Evolutionary conservation across 768 basidiomycete genomes (phyloP).

Genomic region (Pleurotus platypus): DNA sequence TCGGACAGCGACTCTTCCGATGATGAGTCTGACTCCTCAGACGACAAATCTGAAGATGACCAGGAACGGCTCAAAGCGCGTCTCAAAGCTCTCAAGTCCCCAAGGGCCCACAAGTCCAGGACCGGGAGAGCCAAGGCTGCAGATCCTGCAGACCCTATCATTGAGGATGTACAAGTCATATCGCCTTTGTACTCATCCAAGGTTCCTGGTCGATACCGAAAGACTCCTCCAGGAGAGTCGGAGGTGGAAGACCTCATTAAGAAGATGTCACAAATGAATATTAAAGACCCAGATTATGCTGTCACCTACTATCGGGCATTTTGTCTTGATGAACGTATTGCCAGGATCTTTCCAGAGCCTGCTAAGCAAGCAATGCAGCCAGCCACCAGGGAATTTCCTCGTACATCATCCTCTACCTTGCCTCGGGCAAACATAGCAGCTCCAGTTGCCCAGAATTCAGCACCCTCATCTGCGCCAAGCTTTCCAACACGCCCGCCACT

Average conservation of each 20-base stretch:
- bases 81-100: background rate
- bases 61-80: too few relatives aligned
- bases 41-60: background rate
- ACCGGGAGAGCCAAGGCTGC: background rate
- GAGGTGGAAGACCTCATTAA: conserved; percentile 8
- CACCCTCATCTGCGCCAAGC: background rate
- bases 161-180: conserved; percentile 2
- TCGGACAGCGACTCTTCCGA: conserved; percentile 6
- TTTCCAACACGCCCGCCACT: background rate
- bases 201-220: too few relatives aligned
- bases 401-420: background rate
- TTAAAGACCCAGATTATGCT: conserved; percentile 3
- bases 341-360: background rate
- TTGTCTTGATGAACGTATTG: background rate
- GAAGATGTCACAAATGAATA: conserved; percentile 2
- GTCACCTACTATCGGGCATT: conserved; percentile 5
- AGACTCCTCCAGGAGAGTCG: background rate
- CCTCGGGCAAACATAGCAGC: background rate
- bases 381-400: background rate
- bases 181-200: too few relatives aligned
- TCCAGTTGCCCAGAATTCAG: background rate
- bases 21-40: background rate
- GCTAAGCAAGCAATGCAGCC: background rate
- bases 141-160: background rate
- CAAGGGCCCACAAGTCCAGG: background rate